Conservation (phyloP, 345 rosid species). For the Lepidium sativum region DNA sequence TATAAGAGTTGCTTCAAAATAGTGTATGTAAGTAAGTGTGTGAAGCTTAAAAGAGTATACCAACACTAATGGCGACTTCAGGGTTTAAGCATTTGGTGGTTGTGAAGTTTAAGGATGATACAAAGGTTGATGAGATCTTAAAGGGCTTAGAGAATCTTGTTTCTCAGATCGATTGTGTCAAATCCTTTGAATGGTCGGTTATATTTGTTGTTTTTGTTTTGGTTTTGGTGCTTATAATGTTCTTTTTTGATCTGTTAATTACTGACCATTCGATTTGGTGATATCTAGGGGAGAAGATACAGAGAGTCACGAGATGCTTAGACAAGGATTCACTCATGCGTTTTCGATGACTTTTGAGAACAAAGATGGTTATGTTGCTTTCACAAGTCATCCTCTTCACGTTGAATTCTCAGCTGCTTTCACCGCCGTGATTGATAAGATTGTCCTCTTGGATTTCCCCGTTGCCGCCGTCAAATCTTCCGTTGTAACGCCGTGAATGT, state of each 20-base stretch:
- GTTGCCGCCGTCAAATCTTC: conserved; percentile 39
- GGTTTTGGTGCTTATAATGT: too few relatives aligned
- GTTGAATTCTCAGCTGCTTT: conserved; percentile 70
- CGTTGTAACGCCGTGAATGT: conserved; percentile 13
- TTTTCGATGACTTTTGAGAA: conserved; percentile 70
- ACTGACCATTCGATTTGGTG: not conserved
- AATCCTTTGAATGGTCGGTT: conserved; percentile 73
- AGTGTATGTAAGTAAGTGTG: not conserved
- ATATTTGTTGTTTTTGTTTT: not conserved
- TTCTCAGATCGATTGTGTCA: conserved; percentile 62
- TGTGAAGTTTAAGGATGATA: conserved; percentile 79
- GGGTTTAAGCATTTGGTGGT: conserved; percentile 81
- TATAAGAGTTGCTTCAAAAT: conserved; percentile 8
- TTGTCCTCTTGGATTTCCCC: conserved; percentile 67
- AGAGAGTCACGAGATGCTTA: conserved; percentile 81
- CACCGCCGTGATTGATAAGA: conserved; percentile 66
- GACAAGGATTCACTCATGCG: conserved; percentile 84
- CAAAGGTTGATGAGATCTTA: conserved; percentile 51
- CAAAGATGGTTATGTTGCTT: conserved; percentile 65
- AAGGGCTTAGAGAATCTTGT: conserved; percentile 83
- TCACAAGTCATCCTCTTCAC: conserved; percentile 61
- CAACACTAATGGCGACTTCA: conserved; percentile 33
- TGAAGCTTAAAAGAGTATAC: not conserved
- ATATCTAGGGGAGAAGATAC: conserved; percentile 67
- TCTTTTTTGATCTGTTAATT: not conserved